Conservation (phyloP, 78 protist genomes). For the Dictyostelium firmibasis region DNA sequence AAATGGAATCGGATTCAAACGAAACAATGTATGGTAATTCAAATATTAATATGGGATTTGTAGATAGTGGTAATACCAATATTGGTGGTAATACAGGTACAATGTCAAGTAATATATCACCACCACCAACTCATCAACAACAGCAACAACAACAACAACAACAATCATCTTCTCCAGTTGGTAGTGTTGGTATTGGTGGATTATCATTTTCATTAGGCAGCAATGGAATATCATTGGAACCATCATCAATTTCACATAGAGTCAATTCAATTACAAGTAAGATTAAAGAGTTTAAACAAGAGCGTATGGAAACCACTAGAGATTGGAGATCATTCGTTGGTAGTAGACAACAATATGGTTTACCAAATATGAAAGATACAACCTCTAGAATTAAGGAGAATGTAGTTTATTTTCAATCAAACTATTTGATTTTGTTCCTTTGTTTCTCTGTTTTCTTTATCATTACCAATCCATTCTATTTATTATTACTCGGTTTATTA, state of each 20-base stretch:
- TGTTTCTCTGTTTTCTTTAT: conserved; percentile 22
- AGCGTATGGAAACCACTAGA: conserved; percentile 25
- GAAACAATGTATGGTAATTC: neutral
- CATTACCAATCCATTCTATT: conserved; percentile 57
- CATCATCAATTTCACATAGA: conserved; percentile 16
- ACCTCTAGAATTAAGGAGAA: conserved; percentile 51
- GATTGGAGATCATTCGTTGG: conserved; percentile 52
- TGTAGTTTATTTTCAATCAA: conserved; percentile 62
- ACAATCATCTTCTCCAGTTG: neutral
- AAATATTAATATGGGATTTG: neutral
- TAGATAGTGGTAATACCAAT: neutral
- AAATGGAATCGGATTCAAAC: neutral
- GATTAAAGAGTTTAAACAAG: conserved; percentile 54
- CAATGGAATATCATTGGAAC: conserved; percentile 4
- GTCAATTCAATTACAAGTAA: conserved; percentile 11
- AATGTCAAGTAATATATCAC: neutral
- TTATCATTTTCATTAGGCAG: neutral
- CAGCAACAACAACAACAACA: neutral
- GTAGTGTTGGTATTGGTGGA: neutral
- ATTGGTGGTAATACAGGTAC: neutral
- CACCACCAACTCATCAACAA: neutral
- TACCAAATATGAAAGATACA: conserved; percentile 18
- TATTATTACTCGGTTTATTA: conserved; percentile 20
- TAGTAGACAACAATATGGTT: conserved; percentile 19
- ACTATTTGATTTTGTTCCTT: conserved; percentile 40